Evolutionary conservation across 2,329 filamentous ascomycete genomes (phyloP).

Genomic region (Exophiala bonariae): DNA sequence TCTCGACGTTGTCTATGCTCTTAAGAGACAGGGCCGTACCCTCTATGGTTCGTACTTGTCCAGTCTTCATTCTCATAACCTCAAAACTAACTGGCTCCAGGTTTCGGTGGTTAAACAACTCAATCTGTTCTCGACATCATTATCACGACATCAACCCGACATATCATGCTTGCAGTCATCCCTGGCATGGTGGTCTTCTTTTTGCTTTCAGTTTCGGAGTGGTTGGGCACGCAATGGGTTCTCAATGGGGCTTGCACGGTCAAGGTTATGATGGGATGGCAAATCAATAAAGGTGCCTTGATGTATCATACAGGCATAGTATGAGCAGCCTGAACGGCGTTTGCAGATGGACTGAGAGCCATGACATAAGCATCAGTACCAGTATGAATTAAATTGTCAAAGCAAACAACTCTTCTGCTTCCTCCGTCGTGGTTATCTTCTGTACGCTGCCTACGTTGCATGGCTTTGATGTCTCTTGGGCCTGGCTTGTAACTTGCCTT

Average conservation of each 20-base stretch:
- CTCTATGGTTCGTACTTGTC: constrained; percentile 66
- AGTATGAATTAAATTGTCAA: constrained; percentile 23
- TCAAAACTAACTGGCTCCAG: constrained; percentile 7
- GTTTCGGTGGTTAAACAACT: constrained; percentile 69
- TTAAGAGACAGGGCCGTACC: constrained; percentile 67
- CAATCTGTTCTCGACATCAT: constrained; percentile 1
- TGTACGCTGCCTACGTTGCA: too few relatives aligned
- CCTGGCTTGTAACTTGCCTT: too few relatives aligned
- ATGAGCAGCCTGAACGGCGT: constrained; percentile 23
- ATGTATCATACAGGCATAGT: constrained; percentile 27
- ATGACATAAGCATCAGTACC: constrained; percentile 19
- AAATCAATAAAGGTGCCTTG: constrained; percentile 22
- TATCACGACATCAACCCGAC: constrained; percentile 17
- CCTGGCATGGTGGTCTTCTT: constrained; percentile 14
- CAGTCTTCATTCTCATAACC: background rate
- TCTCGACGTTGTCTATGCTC: constrained; percentile 63
- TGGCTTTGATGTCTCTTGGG: too few relatives aligned
- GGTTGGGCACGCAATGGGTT: constrained; percentile 26
- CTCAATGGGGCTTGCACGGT: constrained; percentile 23
- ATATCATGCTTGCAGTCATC: constrained; percentile 14
- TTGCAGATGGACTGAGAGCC: constrained; percentile 21
- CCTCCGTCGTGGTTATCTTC: too few relatives aligned
- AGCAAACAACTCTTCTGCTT: constrained; percentile 2
- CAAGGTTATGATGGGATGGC: constrained; percentile 27
- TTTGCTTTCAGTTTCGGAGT: constrained; percentile 26